Evolutionary conservation across 345 rosid species (phyloP), one percentile per base, ranked within the genome.

Genomic region (Dipteronia dyeriana): DNA sequence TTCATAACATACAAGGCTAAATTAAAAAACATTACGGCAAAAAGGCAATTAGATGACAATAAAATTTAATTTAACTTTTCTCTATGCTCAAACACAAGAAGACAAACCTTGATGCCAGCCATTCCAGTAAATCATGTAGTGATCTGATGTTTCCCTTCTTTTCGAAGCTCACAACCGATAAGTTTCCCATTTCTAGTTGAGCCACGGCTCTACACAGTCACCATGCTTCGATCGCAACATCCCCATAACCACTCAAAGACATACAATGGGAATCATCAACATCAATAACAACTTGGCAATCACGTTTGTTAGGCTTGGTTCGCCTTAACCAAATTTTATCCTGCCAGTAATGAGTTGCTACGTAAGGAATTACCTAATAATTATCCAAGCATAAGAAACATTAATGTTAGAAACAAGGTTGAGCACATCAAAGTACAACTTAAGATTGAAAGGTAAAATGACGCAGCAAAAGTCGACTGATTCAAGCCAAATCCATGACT

Each of bases 291-390:
- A 92, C 94, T 85, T 94, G 99, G 85, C 92, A 96, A 76, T 96
- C 97, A 59, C 97, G 97, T 82, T 94, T 96, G 87, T 91, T 92
- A 23, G 99, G 97, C n/a, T 88, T 88, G 53, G 97, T 94, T 71
- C 98, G 89, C 86, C 99, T 87, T 79, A 92, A 78, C 99, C 98
- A 96, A 73, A 96, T 96, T 81, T 96, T 94, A 82, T 96, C 98
- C 83, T 90, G 92, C 78, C 97, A 86, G 79, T 91, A 96, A 69
- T 96, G 92, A 79, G 98, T 96, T 23, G 98, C 99, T 68, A 96
- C 92, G 85, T 92, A 96, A 1, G 98, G 93, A 70, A 96, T 94
- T 61, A 96, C 90, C 95, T 89, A 79, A 72, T 25, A 38, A 81
- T 66, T 41, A 59, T 34, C n/a, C 69, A 75, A 72, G 59, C 29